A percentile compares a stretch with the other conserved stretches of the same genome.
Evolutionary conservation across 2,329 filamentous ascomycete genomes (phyloP).

Genomic region (Coniella vitis): DNA sequence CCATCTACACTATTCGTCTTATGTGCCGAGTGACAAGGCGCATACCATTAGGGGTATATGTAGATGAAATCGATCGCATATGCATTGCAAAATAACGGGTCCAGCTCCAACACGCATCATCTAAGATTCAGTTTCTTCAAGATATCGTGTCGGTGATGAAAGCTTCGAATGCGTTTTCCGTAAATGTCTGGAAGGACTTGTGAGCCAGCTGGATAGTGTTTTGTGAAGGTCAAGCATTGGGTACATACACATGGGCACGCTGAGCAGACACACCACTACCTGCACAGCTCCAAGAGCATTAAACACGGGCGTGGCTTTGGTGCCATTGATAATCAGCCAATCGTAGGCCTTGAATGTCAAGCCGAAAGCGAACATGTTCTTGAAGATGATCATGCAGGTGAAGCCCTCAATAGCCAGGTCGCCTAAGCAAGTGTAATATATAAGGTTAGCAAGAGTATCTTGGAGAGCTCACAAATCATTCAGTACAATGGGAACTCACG

Average conservation of each 20-base stretch:
- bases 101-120: not conserved
- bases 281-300: conserved; percentile 69
- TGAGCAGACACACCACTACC: conserved; percentile 66
- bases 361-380: conserved; percentile 86
- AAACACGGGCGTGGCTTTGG: conserved; percentile 50
- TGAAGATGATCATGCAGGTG: conserved; percentile 85
- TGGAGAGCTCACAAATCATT: too few species aligned
- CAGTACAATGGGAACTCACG: conserved; percentile 43
- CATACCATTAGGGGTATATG: not conserved
- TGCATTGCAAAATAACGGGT: not conserved
- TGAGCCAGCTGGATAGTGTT: not conserved
- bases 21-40: not conserved
- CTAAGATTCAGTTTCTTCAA: conserved; percentile 41
- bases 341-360: conserved; percentile 79
- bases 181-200: conserved; percentile 54
- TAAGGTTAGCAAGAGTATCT: conserved; percentile 12
- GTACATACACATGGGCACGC: conserved; percentile 70
- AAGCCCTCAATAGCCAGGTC: conserved; percentile 82
- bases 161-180: conserved; percentile 70
- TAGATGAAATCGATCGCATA: not conserved
- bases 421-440: conserved; percentile 42
- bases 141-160: conserved; percentile 69
- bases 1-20: not conserved
- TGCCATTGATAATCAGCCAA: conserved; percentile 67
- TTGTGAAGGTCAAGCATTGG: conserved; percentile 19